Evolutionary conservation across 2,329 filamentous ascomycete genomes (phyloP).

Genomic region (Ophiocordyceps australis): DNA sequence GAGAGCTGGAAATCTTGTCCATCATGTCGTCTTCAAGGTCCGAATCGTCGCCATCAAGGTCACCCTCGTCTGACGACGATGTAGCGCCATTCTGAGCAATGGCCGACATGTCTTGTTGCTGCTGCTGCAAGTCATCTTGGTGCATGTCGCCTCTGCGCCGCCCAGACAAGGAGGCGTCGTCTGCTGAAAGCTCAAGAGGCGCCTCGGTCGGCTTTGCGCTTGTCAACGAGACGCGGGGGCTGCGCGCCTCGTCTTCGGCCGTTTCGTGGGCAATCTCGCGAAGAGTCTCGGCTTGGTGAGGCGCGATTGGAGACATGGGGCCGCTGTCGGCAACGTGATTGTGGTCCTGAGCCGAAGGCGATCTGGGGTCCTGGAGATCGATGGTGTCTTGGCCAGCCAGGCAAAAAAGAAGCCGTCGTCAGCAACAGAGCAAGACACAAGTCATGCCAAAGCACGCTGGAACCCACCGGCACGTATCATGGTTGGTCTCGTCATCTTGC

Average conservation of each 20-base stretch:
- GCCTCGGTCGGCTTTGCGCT: constrained; percentile 20
- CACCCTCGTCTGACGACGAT: constrained; percentile 37
- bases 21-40: constrained; percentile 82
- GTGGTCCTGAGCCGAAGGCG: constrained; percentile 75
- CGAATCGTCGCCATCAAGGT: constrained; percentile 53
- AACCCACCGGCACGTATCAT: constrained; percentile 44
- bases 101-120: constrained; percentile 35
- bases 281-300: constrained; percentile 74
- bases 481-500: constrained; percentile 42
- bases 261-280: constrained; percentile 64
- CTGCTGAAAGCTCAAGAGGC: constrained; percentile 21
- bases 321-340: constrained; percentile 14
- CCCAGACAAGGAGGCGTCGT: too few species aligned
- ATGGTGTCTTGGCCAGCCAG: too few species aligned
- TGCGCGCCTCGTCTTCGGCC: constrained; percentile 51
- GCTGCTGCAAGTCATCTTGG: constrained; percentile 1
- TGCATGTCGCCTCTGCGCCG: constrained; percentile 15
- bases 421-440: not conserved
- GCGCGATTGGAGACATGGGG: constrained; percentile 43
- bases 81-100: constrained; percentile 42
- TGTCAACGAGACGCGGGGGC: constrained; percentile 38
- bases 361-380: constrained; percentile 72
- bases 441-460: too few species aligned
- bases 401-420: too few species aligned
- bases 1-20: constrained; percentile 97